Evolutionary conservation across 805 yeast species (phyloP).

Genomic region (Candida vaughaniae): DNA sequence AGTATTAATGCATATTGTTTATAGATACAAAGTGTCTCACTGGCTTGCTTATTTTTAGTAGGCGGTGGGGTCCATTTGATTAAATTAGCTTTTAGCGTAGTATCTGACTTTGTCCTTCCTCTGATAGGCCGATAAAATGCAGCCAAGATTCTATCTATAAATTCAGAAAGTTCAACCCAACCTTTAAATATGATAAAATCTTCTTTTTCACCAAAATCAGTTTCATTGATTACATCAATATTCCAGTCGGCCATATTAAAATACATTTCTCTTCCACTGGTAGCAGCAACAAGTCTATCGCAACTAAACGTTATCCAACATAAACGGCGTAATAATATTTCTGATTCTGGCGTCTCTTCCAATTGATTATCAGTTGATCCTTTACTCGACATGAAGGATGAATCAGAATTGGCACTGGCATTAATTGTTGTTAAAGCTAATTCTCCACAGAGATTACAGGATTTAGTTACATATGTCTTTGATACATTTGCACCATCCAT

Average conservation of each 20-base stretch:
- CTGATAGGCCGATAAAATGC: slow-evolving; percentile 26
- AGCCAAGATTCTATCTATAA: slow-evolving; percentile 23
- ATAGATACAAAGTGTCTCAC: slow-evolving; percentile 15
- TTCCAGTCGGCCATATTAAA: slow-evolving; percentile 22
- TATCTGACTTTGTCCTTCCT: slow-evolving; percentile 19
- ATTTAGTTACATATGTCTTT: slow-evolving; percentile 21
- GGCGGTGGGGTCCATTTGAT: slow-evolving; percentile 8
- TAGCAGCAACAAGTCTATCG: slow-evolving; percentile 25
- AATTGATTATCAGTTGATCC: not conserved
- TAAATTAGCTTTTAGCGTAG: slow-evolving; percentile 20
- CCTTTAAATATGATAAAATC: slow-evolving; percentile 22
- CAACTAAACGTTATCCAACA: slow-evolving; percentile 29
- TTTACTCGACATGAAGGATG: not conserved
- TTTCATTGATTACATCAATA: slow-evolving; percentile 19
- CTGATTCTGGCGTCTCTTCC: not conserved
- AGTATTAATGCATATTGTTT: slow-evolving; percentile 19
- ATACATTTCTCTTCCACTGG: slow-evolving; percentile 24
- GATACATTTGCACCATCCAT: slow-evolving; percentile 24
- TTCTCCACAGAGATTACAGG: slow-evolving; percentile 23
- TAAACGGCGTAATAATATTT: slow-evolving; percentile 13
- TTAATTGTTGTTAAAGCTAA: slow-evolving; percentile 25
- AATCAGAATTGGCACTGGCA: slow-evolving; percentile 19
- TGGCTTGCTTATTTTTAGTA: slow-evolving; percentile 13
- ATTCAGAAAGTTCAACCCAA: slow-evolving; percentile 20
- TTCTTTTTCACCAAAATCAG: slow-evolving; percentile 22